A percentile compares a stretch with the other conserved stretches of the same genome.
Evolutionary conservation across 495 filamentous ascomycete species (phyloP).

Genomic region (Trichoderma asperelloides): DNA sequence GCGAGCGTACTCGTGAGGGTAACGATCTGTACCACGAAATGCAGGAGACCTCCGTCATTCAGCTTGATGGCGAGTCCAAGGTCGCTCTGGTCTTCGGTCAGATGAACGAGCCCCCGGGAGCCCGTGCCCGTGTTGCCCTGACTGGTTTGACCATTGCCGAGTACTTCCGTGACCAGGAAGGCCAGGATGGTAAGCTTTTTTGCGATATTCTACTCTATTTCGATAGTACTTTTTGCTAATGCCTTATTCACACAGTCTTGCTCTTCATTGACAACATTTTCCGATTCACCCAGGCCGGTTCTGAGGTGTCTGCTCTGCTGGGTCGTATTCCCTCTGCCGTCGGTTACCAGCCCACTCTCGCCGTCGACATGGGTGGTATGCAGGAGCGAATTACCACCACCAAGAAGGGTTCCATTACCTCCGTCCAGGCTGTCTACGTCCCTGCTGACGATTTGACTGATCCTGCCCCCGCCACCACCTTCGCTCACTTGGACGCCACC

Average conservation of each 20-base stretch:
- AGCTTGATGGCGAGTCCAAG: slow-evolving; percentile 98
- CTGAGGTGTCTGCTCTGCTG: slow-evolving; percentile 97
- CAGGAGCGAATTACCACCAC: slow-evolving; percentile 99
- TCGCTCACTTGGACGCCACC: slow-evolving; percentile 99
- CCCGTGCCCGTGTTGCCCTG: slow-evolving; percentile 98
- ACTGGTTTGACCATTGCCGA: slow-evolving; percentile 86
- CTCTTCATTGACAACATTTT: slow-evolving; percentile 99
- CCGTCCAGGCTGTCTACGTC: slow-evolving; percentile 99
- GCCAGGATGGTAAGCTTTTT: slow-evolving; percentile 67
- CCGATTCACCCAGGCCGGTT: slow-evolving; percentile 99
- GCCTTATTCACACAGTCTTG: slow-evolving; percentile 50
- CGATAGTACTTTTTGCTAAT: slow-evolving; percentile 18
- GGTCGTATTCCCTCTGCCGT: slow-evolving; percentile 99
- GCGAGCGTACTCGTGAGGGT: slow-evolving; percentile 99
- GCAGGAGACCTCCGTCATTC: slow-evolving; percentile 99
- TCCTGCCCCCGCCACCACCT: slow-evolving; percentile 97
- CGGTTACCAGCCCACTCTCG: slow-evolving; percentile 99
- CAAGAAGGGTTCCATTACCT: slow-evolving; percentile 98
- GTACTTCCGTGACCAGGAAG: slow-evolving; percentile 96
- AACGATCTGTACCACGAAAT: slow-evolving; percentile 99
- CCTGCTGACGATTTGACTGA: slow-evolving; percentile 99
- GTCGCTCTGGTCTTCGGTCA: slow-evolving; percentile 99
- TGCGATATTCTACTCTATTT: not conserved
- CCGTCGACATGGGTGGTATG: slow-evolving; percentile 99
- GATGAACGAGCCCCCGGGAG: slow-evolving; percentile 99